phyloP scores from a whole-genome alignment of 139 green algal species.

The Mesotaenium endlicherianum region DNA sequence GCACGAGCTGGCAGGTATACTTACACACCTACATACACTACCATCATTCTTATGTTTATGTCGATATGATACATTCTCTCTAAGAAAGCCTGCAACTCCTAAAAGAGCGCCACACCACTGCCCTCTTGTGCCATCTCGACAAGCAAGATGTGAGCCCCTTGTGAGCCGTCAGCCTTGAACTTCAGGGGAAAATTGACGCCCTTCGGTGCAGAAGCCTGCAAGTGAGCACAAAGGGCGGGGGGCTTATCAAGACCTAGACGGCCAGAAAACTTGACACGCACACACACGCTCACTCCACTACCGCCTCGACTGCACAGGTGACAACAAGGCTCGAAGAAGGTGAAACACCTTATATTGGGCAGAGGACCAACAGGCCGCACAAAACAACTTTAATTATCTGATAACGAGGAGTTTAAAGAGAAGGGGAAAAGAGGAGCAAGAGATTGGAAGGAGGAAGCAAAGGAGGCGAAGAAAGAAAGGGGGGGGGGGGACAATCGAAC shows the following conservation, averaged over 20 bases:
- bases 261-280: background rate
- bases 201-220: constrained; percentile 17
- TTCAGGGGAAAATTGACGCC: background rate
- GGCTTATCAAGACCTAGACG: background rate
- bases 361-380: background rate
- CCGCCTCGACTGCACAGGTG: background rate
- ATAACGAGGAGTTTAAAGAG: background rate
- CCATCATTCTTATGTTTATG: no score
- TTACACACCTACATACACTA: no score
- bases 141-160: constrained; percentile 26
- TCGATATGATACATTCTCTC: no score
- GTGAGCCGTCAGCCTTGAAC: constrained; percentile 6
- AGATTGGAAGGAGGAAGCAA: background rate
- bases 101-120: no score
- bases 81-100: no score
- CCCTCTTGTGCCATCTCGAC: constrained; percentile 36
- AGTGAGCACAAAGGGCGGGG: background rate
- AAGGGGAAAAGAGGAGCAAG: background rate
- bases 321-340: background rate
- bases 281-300: background rate
- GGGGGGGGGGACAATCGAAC: background rate
- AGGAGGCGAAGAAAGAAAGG: background rate
- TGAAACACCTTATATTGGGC: background rate
- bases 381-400: background rate
- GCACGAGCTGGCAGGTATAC: no score